These are phyloP conservation scores for Cornus florida DNA, from an alignment of 148 eudicot genomes.

Conservation along the genomic window DNA sequence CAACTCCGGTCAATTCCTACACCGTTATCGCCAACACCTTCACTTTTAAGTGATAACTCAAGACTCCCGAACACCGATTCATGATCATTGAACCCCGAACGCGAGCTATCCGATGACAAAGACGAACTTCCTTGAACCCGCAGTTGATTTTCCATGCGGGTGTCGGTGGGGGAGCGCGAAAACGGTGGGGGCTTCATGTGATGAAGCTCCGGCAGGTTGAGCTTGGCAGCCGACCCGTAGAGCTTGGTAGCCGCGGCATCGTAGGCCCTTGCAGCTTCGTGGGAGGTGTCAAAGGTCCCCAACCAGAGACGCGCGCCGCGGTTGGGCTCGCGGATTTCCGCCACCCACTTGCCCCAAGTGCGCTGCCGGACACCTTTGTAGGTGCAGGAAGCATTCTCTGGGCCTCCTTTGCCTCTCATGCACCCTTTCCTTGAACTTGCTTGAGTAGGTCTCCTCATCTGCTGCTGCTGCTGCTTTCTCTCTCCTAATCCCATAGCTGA, in stretches of 20 bases:
- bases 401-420: conserved; percentile 26
- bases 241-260: conserved; percentile 8
- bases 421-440: conserved; percentile 17
- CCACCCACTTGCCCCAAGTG: conserved; percentile 21
- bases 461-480: no score
- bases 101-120: no score
- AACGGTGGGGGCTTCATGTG: no score
- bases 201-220: conserved; percentile 11
- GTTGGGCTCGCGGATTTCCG: conserved; percentile 16
- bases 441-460: no score
- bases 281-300: conserved; percentile 15
- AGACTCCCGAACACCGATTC: no score
- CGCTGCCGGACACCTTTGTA: conserved; percentile 19
- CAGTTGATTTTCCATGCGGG: no score
- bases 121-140: no score
- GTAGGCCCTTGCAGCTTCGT: conserved; percentile 10
- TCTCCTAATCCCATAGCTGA: no score
- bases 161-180: no score
- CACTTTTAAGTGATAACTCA: no score
- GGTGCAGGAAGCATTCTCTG: conserved; percentile 15
- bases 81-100: no score
- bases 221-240: conserved; percentile 14
- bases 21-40: no score
- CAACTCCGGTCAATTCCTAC: background rate
- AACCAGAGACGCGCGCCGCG: conserved; percentile 14